Evolutionary conservation across 2,329 filamentous ascomycete species (phyloP), one percentile per base, ranked within the genome.

Genomic region (Botrytis fragariae): DNA sequence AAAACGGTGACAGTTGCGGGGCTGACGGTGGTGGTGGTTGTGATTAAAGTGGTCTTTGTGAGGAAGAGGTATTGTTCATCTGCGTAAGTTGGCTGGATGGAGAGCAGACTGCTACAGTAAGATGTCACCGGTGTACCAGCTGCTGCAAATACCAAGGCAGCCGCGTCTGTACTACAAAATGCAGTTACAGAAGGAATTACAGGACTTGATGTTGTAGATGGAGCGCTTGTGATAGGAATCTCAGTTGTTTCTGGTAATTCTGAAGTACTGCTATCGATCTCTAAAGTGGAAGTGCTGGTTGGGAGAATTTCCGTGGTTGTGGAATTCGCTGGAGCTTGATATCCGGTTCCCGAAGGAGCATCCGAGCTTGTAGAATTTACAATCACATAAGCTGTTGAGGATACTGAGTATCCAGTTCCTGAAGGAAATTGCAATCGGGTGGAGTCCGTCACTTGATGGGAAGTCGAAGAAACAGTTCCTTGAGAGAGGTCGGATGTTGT

Each of bases 31-130:
- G 65, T 59, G 18, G 65, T 69, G 12, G 35, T 69, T 29, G 65
- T 59, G 25, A 51, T 25, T 16, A 44, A 44, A n/a, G 48, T 20
- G n/a, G 65, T 59, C 25, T 59, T 4, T 14, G 48, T 69, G 22
- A 57, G 5, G 65, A 39, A 22, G 6, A n/a, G 9, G n/a, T 57
- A 54, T 7, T 25, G 35, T 25, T 35, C 48, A 39, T 54, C 32
- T 39, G 57, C 51, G 10, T 39, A 54, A 32, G 25, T 59, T 25
- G 65, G 65, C n/a, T 59, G 65, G 18, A 59, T 69, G 8, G 65
- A 69, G 9, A 69, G 65, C 1, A 69, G n/a, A 29, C 51, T 69
- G 18, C 65, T 69, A 10, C 65, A 69, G 37, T 69, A 69, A 69
- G 65, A 57, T 1, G 37, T 69, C 22, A 25, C 65, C 59, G 32